A percentile compares a stretch with the other conserved stretches of the same genome.
These are phyloP conservation scores for Suhomyces atakaporum DNA, from an alignment of 1,139 yeast species.

Conservation along the genomic window DNA sequence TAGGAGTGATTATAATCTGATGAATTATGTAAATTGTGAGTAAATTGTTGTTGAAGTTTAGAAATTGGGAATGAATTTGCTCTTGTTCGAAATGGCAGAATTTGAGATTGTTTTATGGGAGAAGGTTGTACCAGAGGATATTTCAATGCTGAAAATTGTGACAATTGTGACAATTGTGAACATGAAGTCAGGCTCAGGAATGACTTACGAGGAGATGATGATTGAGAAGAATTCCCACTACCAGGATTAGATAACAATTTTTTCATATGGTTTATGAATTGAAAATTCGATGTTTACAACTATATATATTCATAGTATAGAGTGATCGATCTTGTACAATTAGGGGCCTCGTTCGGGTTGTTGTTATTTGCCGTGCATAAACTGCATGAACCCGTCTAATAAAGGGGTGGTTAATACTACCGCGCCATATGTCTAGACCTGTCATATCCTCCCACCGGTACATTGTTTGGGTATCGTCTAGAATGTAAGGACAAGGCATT, in stretches of 20 bases:
- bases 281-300: no score
- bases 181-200: background rate
- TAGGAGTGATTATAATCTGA: background rate
- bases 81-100: conserved; percentile 2
- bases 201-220: background rate
- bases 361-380: background rate
- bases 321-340: background rate
- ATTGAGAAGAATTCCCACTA: background rate
- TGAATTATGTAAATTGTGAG: background rate
- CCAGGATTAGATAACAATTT: background rate
- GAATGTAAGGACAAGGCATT: conserved; percentile 3
- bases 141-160: conserved; percentile 2
- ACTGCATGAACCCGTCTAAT: conserved; percentile 3
- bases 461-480: no score
- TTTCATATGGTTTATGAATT: background rate
- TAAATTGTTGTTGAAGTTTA: conserved; percentile 1
- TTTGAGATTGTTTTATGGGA: no score
- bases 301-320: background rate
- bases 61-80: conserved; percentile 6
- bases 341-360: conserved; percentile 4
- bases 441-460: conserved; percentile 3
- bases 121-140: background rate
- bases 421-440: conserved; percentile 4
- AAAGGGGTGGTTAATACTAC: background rate
- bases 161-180: background rate